Evolutionary conservation across 2,329 filamentous ascomycete species (phyloP).

Genomic region (Paracoccidioides lutzii): DNA sequence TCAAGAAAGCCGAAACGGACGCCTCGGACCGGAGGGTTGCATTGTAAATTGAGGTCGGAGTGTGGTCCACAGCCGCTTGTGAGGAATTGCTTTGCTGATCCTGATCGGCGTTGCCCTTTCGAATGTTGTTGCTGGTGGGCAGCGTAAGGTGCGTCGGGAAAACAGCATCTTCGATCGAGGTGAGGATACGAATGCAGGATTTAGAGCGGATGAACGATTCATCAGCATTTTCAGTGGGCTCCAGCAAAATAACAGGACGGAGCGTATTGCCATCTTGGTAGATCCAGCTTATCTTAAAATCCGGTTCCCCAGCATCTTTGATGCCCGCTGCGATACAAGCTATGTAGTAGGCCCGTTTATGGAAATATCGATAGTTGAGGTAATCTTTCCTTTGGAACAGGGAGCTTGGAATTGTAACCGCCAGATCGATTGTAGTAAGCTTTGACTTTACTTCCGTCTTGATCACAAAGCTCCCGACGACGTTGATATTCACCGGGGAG

Average conservation of each 20-base stretch:
- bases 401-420: slow-evolving; percentile 66
- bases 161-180: slow-evolving; percentile 53
- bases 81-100: slow-evolving; percentile 28
- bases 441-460: slow-evolving; percentile 57
- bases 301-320: slow-evolving; percentile 41
- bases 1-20: slow-evolving; percentile 60
- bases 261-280: slow-evolving; percentile 61
- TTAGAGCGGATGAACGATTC: slow-evolving; percentile 30
- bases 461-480: slow-evolving; percentile 75
- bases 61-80: neutral
- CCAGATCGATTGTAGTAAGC: slow-evolving; percentile 57
- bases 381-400: slow-evolving; percentile 94
- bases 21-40: slow-evolving; percentile 68
- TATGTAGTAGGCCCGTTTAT: slow-evolving; percentile 84
- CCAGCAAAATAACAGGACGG: slow-evolving; percentile 52
- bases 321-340: slow-evolving; percentile 65
- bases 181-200: slow-evolving; percentile 62
- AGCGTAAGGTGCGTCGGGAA: slow-evolving; percentile 62
- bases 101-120: slow-evolving; percentile 35
- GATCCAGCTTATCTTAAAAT: slow-evolving; percentile 50
- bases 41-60: slow-evolving; percentile 76
- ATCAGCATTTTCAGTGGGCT: slow-evolving; percentile 20
- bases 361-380: slow-evolving; percentile 82
- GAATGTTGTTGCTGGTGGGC: slow-evolving; percentile 57
- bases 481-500: slow-evolving; percentile 66